Evolutionary conservation across 257 asterid species (phyloP), one percentile per base, ranked within the genome.

Genomic region (Nicotiana benthamiana): DNA sequence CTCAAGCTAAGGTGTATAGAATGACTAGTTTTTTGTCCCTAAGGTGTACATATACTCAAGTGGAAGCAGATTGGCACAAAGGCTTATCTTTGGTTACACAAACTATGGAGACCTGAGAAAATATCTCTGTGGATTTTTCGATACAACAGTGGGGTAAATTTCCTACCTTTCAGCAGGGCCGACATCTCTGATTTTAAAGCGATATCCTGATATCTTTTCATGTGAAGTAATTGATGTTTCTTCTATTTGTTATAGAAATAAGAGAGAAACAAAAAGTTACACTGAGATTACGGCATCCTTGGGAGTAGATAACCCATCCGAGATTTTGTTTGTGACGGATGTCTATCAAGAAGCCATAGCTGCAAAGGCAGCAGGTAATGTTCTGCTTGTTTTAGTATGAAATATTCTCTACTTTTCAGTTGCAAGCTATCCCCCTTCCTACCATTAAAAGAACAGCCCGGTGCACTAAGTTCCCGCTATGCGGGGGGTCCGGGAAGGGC

Each of bases 1-100:
- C 43, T 24, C 51, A 24, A 24, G 40, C 79, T 11, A 24, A 72
- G 48, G 24, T 72, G 13, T 72, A 24, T 72, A 46, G 26, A 48
- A 11, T 74, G 24, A 48, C 79, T 48, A 15, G 43, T 22, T 28
- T 80, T 77, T 86, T 79, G 82, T 65, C 54, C 81, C 18, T 26
- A 84, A 95, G 98, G 98, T 94, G 76, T 96, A 94, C 85, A 94
- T 96, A 86, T 96, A 94, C 88, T 96, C 98, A 51, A 96, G 99
- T 46, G 99, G 99, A 16, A 96, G 99, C 90, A 89, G 99, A 86
- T 87, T 96, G 88, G 98, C 99, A n/a, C 99, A 96, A 83, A 90
- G 93, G 86, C 98, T 94, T 85, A 75, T 96, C 84, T 96, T 96
- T 78, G 97, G 98, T 36, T 86, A 94, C 84, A 94, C 97, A 4